Percentiles rank a stretch among this genome's conserved stretches.
phyloP scores from a whole-genome alignment of 352 stramenopile genomes.

The Globisporangium perplexum region DNA sequence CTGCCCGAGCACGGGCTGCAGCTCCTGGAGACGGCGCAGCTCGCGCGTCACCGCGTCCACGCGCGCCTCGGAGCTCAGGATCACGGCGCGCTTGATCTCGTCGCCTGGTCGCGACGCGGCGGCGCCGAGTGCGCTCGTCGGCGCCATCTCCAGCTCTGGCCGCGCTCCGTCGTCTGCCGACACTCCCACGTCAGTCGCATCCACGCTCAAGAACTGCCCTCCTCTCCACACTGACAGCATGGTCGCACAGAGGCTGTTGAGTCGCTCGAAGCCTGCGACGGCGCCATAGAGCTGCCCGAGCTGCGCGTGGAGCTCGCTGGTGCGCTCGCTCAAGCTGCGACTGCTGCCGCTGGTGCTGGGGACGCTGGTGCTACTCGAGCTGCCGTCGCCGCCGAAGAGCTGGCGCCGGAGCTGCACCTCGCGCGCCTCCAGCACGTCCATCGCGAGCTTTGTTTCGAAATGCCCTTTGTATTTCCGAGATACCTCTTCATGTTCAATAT shows the following conservation, averaged over 20 bases:
- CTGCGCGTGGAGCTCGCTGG: slow-evolving; percentile 20
- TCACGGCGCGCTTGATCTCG: slow-evolving; percentile 54
- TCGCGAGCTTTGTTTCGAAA: slow-evolving; percentile 4
- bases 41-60: slow-evolving; percentile 28
- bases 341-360: neutral
- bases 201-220: too few species aligned
- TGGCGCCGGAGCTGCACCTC: slow-evolving; percentile 33
- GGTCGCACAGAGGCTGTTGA: slow-evolving; percentile 41
- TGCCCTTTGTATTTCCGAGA: too few species aligned
- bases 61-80: slow-evolving; percentile 47
- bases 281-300: slow-evolving; percentile 24
- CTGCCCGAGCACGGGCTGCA: slow-evolving; percentile 35
- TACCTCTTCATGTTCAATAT: neutral
- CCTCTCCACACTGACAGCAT: neutral
- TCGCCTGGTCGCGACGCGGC: slow-evolving; percentile 20
- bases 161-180: slow-evolving; percentile 27
- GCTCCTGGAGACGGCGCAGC: slow-evolving; percentile 40
- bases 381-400: slow-evolving; percentile 14
- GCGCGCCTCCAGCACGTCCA: slow-evolving; percentile 54
- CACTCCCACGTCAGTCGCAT: neutral
- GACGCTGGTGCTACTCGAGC: neutral
- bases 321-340: slow-evolving; percentile 13
- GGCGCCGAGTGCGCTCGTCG: slow-evolving; percentile 17
- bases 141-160: slow-evolving; percentile 30
- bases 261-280: slow-evolving; percentile 31